phyloP scores from a whole-genome alignment of 257 asterid species.

The Salvia splendens region DNA sequence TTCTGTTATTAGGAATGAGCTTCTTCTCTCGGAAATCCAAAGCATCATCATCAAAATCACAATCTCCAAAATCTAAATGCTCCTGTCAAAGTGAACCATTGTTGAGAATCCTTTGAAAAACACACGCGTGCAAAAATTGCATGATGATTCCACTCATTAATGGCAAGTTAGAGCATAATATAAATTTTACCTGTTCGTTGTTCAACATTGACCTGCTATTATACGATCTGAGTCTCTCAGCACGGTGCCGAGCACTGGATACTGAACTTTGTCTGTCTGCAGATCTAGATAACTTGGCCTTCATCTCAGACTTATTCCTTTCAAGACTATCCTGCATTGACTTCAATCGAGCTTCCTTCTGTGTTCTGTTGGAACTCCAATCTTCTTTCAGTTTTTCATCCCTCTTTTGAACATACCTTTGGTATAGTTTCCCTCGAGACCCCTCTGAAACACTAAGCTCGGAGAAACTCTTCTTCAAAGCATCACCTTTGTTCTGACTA shows the following conservation, averaged over 20 bases:
- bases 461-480: constrained; percentile 47
- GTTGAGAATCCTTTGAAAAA: constrained; percentile 39
- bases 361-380: constrained; percentile 77
- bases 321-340: constrained; percentile 89
- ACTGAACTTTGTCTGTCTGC: constrained; percentile 47
- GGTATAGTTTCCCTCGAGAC: constrained; percentile 77
- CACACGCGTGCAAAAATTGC: background rate
- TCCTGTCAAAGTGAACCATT: constrained; percentile 68
- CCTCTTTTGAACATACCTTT: constrained; percentile 75
- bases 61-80: constrained; percentile 61
- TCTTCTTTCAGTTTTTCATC: constrained; percentile 87
- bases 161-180: constrained; percentile 22
- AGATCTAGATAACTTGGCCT: constrained; percentile 64
- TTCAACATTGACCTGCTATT: constrained; percentile 52
- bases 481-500: constrained; percentile 45
- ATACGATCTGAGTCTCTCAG: constrained; percentile 79
- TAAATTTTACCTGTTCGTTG: constrained; percentile 71
- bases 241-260: constrained; percentile 53
- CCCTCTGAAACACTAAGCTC: constrained; percentile 65
- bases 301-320: constrained; percentile 78
- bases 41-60: constrained; percentile 60
- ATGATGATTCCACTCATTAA: constrained; percentile 26
- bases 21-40: constrained; percentile 38
- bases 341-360: constrained; percentile 86
- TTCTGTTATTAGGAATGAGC: constrained; percentile 50